Conservation (phyloP, 106 monocot species). For the Dendrobium officinale region DNA sequence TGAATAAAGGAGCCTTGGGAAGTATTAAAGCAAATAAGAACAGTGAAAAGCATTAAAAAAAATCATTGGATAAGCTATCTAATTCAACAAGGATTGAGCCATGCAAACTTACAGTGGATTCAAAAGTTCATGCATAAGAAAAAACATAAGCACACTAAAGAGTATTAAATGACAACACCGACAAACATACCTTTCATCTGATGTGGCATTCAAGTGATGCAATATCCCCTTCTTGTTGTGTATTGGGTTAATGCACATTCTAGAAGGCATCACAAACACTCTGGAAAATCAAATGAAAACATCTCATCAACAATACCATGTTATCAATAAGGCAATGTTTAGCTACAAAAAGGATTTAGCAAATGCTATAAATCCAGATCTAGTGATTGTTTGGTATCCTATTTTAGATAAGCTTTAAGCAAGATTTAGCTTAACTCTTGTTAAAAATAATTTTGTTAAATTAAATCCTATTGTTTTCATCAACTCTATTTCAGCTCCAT, state of each 20-base stretch:
- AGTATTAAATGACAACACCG: not conserved
- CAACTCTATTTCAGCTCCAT: too few species aligned
- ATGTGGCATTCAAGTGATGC: slow-evolving; percentile 22
- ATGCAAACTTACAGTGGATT: not conserved
- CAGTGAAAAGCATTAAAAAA: too few species aligned
- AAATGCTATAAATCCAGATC: too few species aligned
- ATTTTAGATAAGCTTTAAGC: too few species aligned
- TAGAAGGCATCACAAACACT: slow-evolving; percentile 92
- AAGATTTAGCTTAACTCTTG: too few species aligned
- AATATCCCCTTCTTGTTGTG: slow-evolving; percentile 92
- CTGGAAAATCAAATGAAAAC: slow-evolving; percentile 20
- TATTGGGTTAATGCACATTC: slow-evolving; percentile 89
- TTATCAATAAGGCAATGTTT: not conserved
- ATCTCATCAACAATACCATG: not conserved
- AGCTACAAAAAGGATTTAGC: too few species aligned
- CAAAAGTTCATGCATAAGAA: not conserved
- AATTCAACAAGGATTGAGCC: not conserved
- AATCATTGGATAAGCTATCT: not conserved
- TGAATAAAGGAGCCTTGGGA: too few species aligned
- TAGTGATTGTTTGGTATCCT: too few species aligned
- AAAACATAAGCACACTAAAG: too few species aligned
- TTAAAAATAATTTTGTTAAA: too few species aligned
- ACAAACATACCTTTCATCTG: slow-evolving; percentile 52
- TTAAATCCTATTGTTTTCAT: too few species aligned
- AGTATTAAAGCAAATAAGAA: too few species aligned